These are phyloP conservation scores for Magnolia changhungtana DNA, from an alignment of 164 flowering plant species.

Conservation along the genomic window DNA sequence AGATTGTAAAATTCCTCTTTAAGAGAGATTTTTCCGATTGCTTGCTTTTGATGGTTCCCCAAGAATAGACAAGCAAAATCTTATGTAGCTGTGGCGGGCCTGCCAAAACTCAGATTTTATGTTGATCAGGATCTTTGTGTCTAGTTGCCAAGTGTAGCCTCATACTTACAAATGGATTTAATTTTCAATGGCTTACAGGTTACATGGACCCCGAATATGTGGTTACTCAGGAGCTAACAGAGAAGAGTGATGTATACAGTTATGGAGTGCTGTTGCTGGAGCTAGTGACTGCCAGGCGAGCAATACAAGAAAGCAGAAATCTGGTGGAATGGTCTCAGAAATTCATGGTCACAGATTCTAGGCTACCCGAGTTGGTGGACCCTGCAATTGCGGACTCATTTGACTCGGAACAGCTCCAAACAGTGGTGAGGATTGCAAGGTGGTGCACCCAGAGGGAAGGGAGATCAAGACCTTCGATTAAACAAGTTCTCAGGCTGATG, in stretches of 20 bases:
- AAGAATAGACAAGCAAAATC: too few relatives aligned
- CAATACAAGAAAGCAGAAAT: slow-evolving; percentile 77
- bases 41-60: too few relatives aligned
- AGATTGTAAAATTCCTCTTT: too few relatives aligned
- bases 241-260: slow-evolving; percentile 95
- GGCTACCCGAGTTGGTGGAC: slow-evolving; percentile 68
- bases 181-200: slow-evolving; percentile 43
- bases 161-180: not conserved
- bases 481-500: slow-evolving; percentile 81
- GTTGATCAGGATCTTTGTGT: too few relatives aligned
- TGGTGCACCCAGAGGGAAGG: slow-evolving; percentile 97
- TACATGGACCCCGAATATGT: slow-evolving; percentile 98
- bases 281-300: slow-evolving; percentile 67
- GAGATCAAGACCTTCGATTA: slow-evolving; percentile 79
- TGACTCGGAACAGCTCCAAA: slow-evolving; percentile 75
- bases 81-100: too few relatives aligned
- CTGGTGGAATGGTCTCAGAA: slow-evolving; percentile 82
- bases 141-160: not conserved
- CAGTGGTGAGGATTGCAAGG: slow-evolving; percentile 53
- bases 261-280: slow-evolving; percentile 90
- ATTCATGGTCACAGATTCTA: slow-evolving; percentile 51
- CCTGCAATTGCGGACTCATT: slow-evolving; percentile 54
- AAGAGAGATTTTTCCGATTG: too few relatives aligned
- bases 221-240: slow-evolving; percentile 83
- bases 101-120: too few relatives aligned